These are phyloP conservation scores for Ulota crispa DNA, from an alignment of 225 moss, liverwort and hornwort genomes.

Conservation along the genomic window DNA sequence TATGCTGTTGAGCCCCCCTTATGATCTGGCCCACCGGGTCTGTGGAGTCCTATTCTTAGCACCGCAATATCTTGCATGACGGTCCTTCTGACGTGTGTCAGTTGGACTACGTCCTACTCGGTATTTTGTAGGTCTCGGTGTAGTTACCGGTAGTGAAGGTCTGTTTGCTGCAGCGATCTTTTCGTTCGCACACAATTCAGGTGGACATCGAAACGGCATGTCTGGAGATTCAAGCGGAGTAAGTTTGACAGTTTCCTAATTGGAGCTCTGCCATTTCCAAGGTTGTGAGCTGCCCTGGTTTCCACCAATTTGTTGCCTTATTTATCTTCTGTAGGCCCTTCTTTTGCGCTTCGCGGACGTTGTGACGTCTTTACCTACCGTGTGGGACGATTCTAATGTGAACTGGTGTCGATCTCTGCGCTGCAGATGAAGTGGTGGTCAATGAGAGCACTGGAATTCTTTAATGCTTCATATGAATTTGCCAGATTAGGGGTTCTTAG, in stretches of 20 bases:
- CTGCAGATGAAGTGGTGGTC: background rate
- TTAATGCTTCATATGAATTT: background rate
- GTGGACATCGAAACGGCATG: slow-evolving; percentile 28
- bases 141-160: background rate
- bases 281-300: background rate
- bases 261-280: background rate
- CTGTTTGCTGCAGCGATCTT: background rate
- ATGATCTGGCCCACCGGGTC: background rate
- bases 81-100: background rate
- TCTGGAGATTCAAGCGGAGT: slow-evolving; percentile 16
- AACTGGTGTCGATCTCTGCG: background rate
- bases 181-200: background rate
- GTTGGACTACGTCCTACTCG: background rate
- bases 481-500: background rate
- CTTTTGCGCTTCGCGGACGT: background rate
- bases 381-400: background rate
- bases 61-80: background rate
- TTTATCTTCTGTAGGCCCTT: background rate
- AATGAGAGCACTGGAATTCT: background rate
- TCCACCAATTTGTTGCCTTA: background rate
- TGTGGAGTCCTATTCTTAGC: background rate
- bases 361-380: background rate
- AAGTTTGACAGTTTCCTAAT: slow-evolving; percentile 4
- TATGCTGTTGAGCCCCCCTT: background rate
- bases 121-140: background rate